phyloP scores from a whole-genome alignment of 306 rosid species.

The Crotalaria pallida region DNA sequence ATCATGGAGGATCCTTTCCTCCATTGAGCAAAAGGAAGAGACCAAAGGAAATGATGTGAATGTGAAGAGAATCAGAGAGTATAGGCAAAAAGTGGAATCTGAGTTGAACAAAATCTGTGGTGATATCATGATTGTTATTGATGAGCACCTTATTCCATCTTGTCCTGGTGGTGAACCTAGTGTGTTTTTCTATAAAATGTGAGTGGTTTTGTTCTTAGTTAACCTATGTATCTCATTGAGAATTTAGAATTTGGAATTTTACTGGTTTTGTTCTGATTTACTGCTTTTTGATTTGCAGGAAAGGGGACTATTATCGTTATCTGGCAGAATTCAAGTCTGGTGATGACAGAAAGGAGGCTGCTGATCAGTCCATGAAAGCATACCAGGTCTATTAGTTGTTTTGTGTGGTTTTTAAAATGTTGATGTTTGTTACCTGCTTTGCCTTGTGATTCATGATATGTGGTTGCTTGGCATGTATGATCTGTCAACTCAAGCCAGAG shows the following conservation, averaged over 20 bases:
- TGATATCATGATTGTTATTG: constrained; percentile 51
- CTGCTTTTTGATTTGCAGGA: constrained; percentile 32
- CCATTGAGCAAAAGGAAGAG: constrained; percentile 58
- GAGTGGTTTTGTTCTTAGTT: background rate
- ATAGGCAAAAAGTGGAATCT: constrained; percentile 46
- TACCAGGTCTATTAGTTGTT: constrained; percentile 38
- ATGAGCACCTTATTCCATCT: constrained; percentile 49
- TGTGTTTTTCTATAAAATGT: constrained; percentile 57
- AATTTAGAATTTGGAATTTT: background rate
- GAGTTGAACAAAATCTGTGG: constrained; percentile 44
- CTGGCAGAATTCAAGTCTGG: constrained; percentile 45
- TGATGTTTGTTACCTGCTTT: background rate
- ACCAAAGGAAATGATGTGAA: constrained; percentile 41
- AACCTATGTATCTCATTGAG: background rate
- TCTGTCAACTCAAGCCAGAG: background rate
- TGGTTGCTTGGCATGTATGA: background rate
- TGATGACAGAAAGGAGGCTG: constrained; percentile 51
- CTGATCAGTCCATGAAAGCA: constrained; percentile 57
- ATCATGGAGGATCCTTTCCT: constrained; percentile 59
- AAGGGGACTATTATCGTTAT: constrained; percentile 57
- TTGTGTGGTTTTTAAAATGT: background rate
- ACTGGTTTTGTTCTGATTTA: background rate
- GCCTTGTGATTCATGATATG: background rate
- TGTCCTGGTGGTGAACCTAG: constrained; percentile 35
- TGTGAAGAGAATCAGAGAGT: constrained; percentile 46